Evolutionary conservation across 2,329 filamentous ascomycete species (phyloP), one percentile per base, ranked within the genome.

Genomic region (Plectosphaerella sp.): DNA sequence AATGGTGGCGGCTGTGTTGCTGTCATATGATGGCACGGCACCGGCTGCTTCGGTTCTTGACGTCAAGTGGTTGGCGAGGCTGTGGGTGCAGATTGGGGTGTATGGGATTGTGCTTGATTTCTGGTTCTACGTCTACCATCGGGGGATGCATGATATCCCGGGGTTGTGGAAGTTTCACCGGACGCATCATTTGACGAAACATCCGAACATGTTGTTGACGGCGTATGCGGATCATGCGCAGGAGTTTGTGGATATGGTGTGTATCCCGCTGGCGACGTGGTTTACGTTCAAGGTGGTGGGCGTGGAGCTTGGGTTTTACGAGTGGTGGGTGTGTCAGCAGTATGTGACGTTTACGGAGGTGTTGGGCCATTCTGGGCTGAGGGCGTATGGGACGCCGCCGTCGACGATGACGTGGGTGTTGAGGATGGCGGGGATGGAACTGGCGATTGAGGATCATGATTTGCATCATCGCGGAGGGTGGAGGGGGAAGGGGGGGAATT

Each of bases 61-160:
- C 5, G 5, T 22, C 3, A 22, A 22, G 22, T 33, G 28, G 28
- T 33, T 9, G 28, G 28, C 28, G 8, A 9, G 8, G 58, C 58
- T 68, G 1, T 61, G 62, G 1, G 14, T 70, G 10, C 64, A 70
- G 48, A 58, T 66, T 14, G 61, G 59, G 8, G 50, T 67, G 5
- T 69, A 69, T 50, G 64, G 63, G 1, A 65, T 73, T 49, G 59
- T 71, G n/a, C 62, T 73, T 16, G 71, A 72, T 54, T 69, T 71
- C 49, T 73, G 67, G 64, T 71, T 71, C 59, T 71, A 71, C 59
- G 61, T 65, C 61, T 73, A 73, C 53, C 71, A 73, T 57, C 66
- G 71, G 2, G 37, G 64, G 16, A 73, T 72, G 68, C 72, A 74
- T 55, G 70, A 72, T 35, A 51, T 68, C 16, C 58, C 60, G 20